Conservation (phyloP, 495 filamentous ascomycete species). For the Penicillium herquei region DNA sequence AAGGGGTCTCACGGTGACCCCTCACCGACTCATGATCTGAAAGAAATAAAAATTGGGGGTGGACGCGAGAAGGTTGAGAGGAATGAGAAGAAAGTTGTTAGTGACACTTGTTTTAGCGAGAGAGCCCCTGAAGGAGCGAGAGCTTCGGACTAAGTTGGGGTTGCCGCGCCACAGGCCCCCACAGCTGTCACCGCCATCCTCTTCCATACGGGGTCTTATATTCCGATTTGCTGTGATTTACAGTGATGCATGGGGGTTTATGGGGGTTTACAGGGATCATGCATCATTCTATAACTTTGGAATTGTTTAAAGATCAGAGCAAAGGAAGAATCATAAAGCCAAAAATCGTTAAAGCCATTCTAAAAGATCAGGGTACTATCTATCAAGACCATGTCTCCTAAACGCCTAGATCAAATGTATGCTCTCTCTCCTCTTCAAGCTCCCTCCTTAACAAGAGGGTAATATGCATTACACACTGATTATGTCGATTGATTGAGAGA, state of each 20-base stretch:
- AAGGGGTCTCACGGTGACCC: conserved; percentile 27
- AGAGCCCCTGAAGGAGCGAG: conserved; percentile 36
- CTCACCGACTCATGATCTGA: conserved; percentile 31
- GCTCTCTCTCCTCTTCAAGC: not conserved
- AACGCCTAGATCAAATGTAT: not conserved
- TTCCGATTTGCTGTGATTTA: not conserved
- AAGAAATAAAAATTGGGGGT: conserved; percentile 14
- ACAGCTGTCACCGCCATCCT: conserved; percentile 33
- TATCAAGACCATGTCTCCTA: not conserved
- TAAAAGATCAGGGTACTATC: not conserved
- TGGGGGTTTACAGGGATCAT: too few species aligned
- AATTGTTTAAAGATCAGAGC: too few species aligned
- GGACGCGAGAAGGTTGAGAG: conserved; percentile 9
- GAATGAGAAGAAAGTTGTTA: conserved; percentile 10
- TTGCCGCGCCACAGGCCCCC: conserved; percentile 38
- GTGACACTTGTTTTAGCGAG: conserved; percentile 44
- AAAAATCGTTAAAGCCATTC: too few species aligned
- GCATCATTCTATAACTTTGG: too few species aligned
- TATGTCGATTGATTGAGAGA: conserved; percentile 31
- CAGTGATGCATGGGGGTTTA: not conserved
- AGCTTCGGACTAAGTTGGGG: conserved; percentile 34
- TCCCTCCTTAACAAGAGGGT: conserved; percentile 1
- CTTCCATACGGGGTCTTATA: not conserved
- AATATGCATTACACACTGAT: conserved; percentile 25
- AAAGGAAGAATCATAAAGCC: too few species aligned